Evolutionary conservation across 495 filamentous ascomycete genomes (phyloP).

Genomic region (Penicillium roqueforti): DNA sequence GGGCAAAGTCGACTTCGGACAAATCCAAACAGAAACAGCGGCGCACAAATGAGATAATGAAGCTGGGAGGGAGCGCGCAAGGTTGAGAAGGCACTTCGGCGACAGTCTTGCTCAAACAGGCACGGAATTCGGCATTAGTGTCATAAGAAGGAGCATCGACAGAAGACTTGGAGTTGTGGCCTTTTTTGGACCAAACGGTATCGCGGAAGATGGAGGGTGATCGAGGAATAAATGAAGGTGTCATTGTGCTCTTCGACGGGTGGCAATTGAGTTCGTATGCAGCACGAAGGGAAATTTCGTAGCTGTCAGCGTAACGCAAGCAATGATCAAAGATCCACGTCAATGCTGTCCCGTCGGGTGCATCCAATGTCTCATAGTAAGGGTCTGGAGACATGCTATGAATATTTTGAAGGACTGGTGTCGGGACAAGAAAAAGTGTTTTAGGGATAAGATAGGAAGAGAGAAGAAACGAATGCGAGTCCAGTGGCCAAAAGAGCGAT

Average conservation of each 20-base stretch:
- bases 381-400: constrained; percentile 24
- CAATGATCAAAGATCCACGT: constrained; percentile 67
- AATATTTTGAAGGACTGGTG: not conserved
- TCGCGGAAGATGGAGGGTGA: constrained; percentile 23
- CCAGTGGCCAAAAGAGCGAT: not conserved
- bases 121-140: constrained; percentile 57
- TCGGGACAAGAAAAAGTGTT: not conserved
- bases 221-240: constrained; percentile 28
- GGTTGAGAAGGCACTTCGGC: constrained; percentile 59
- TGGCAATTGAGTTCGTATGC: constrained; percentile 71
- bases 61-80: constrained; percentile 61
- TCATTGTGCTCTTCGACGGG: constrained; percentile 39
- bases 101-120: constrained; percentile 60
- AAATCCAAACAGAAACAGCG: constrained; percentile 57
- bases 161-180: constrained; percentile 34
- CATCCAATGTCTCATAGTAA: constrained; percentile 11
- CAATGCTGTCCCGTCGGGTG: constrained; percentile 43
- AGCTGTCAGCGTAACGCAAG: constrained; percentile 59
- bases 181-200: constrained; percentile 3
- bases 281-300: constrained; percentile 69
- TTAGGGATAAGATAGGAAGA: not conserved
- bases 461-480: not conserved
- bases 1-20: constrained; percentile 62
- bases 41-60: constrained; percentile 62
- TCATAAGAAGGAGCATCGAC: constrained; percentile 37